Evolutionary conservation across 2,329 filamentous ascomycete genomes (phyloP).

Genomic region (Verticillium alfalfae): DNA sequence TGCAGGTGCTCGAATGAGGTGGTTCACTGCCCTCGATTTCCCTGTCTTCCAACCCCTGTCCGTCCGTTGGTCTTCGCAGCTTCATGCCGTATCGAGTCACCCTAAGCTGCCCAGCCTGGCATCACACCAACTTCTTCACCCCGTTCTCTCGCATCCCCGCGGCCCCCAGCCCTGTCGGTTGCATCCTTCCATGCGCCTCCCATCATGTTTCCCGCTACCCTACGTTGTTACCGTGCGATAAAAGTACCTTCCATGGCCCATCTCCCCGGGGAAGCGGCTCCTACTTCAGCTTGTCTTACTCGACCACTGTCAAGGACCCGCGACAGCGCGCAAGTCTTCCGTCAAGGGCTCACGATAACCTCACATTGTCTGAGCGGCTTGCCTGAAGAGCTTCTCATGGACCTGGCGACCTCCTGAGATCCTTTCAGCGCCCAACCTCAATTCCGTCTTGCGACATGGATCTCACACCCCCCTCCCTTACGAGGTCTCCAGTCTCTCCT

Average conservation of each 20-base stretch:
- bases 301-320: neutral
- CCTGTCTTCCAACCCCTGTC: neutral
- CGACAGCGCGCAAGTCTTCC: neutral
- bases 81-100: neutral
- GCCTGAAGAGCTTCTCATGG: neutral
- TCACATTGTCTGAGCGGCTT: neutral
- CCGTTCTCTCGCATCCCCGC: neutral
- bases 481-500: constrained; percentile 35
- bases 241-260: neutral
- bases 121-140: neutral
- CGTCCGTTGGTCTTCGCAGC: neutral
- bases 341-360: neutral
- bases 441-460: constrained; percentile 32
- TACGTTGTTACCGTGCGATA: neutral
- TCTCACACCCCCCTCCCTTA: constrained; percentile 41
- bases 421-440: neutral
- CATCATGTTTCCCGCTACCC: neutral
- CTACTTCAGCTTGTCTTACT: neutral
- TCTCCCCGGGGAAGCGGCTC: neutral
- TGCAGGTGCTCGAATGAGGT: neutral
- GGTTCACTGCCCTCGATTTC: neutral
- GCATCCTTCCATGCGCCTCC: neutral
- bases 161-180: neutral
- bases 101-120: neutral
- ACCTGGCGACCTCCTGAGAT: neutral